Conservation (phyloP, 371 early-diverging fungal genomes). For the Rhizopus arrhizus region DNA sequence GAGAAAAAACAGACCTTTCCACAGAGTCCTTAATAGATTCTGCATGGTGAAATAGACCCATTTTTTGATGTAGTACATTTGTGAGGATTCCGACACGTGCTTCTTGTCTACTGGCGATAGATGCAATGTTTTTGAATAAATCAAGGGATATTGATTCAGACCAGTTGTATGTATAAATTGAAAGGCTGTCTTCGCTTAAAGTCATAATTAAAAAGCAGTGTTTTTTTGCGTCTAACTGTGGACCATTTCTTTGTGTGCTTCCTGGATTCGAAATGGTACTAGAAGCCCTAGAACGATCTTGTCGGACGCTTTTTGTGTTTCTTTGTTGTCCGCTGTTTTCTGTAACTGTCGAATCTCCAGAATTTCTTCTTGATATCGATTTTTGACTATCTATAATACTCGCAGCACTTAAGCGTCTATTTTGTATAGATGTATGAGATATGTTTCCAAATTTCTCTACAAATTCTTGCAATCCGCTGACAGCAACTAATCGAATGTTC, state of each 20-base stretch:
- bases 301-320: conserved; percentile 1
- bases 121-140: conserved; percentile 53
- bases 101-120: conserved; percentile 50
- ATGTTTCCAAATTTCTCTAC: conserved; percentile 47
- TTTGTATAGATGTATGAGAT: conserved; percentile 21
- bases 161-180: conserved; percentile 77
- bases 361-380: conserved; percentile 37
- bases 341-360: conserved; percentile 31
- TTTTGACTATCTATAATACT: conserved; percentile 44
- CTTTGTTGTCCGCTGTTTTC: conserved; percentile 16
- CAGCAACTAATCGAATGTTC: conserved; percentile 54
- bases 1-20: conserved; percentile 19
- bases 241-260: conserved; percentile 1
- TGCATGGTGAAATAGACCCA: conserved; percentile 71
- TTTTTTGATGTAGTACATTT: conserved; percentile 70
- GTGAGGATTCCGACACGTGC: conserved; percentile 56
- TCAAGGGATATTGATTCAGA: conserved; percentile 56
- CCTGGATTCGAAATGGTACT: conserved; percentile 33
- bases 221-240: conserved; percentile 37
- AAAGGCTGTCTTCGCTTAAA: conserved; percentile 58
- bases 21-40: conserved; percentile 28
- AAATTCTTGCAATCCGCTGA: conserved; percentile 63
- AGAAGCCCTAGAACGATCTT: conserved; percentile 37
- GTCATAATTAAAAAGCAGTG: conserved; percentile 68
- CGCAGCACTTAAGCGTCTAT: conserved; percentile 47